Evolutionary conservation across 345 rosid genomes (phyloP).

Genomic region (Clarkia xantiana): DNA sequence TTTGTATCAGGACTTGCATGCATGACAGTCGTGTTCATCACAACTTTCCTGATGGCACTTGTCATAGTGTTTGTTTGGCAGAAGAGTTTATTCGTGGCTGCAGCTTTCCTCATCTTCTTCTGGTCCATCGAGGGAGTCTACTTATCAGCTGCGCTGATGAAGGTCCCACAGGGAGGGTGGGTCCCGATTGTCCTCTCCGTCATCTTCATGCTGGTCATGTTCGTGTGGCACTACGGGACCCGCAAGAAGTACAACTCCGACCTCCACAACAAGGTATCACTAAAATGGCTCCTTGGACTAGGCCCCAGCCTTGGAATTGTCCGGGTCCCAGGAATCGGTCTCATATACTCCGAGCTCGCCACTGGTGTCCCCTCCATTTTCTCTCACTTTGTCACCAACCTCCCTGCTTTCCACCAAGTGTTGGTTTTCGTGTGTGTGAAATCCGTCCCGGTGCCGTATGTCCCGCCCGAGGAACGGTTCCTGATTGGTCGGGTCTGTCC

Average conservation of each 20-base stretch:
- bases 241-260: constrained; percentile 82
- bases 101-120: constrained; percentile 45
- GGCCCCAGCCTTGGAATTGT: constrained; percentile 96
- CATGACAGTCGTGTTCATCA: constrained; percentile 73
- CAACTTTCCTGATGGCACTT: constrained; percentile 85
- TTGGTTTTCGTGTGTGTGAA: constrained; percentile 88
- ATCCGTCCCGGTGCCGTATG: constrained; percentile 88
- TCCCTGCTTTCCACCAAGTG: constrained; percentile 87
- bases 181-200: constrained; percentile 62
- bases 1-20: constrained; percentile 65
- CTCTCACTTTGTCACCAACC: constrained; percentile 91
- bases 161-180: constrained; percentile 89
- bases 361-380: constrained; percentile 90
- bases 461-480: constrained; percentile 80
- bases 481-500: constrained; percentile 92
- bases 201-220: constrained; percentile 64
- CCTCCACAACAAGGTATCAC: constrained; percentile 87
- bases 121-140: constrained; percentile 67
- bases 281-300: constrained; percentile 80
- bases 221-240: constrained; percentile 84
- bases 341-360: constrained; percentile 80
- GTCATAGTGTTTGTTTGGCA: constrained; percentile 75
- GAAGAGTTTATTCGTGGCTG: constrained; percentile 38
- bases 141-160: constrained; percentile 69
- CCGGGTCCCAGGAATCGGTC: constrained; percentile 93